A percentile compares a stretch with the other conserved stretches of the same genome.
Conservation (phyloP, 345 rosid genomes). For the Rubroshorea leprosula region DNA sequence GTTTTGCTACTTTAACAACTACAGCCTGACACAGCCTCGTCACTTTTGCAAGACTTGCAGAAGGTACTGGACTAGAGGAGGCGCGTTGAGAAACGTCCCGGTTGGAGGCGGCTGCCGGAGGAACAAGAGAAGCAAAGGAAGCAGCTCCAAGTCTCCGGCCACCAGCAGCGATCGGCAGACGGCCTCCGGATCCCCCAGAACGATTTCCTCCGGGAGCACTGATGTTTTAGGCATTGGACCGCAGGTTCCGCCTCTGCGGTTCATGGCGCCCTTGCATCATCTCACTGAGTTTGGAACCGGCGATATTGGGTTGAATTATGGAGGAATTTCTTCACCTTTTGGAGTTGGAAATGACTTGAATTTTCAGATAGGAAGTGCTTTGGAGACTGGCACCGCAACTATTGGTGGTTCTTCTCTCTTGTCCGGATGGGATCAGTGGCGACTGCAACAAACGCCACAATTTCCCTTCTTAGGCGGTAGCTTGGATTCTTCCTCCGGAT, state of each 20-base stretch:
- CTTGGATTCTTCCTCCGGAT: slow-evolving; percentile 38
- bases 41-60: slow-evolving; percentile 97
- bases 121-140: slow-evolving; percentile 69
- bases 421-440: slow-evolving; percentile 49
- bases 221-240: slow-evolving; percentile 45
- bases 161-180: slow-evolving; percentile 34
- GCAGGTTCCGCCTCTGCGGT: slow-evolving; percentile 34
- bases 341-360: slow-evolving; percentile 35
- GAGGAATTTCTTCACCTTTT: slow-evolving; percentile 24
- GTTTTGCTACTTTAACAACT: slow-evolving; percentile 97
- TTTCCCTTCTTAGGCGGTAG: slow-evolving; percentile 46
- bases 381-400: slow-evolving; percentile 17
- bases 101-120: slow-evolving; percentile 94
- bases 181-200: slow-evolving; percentile 34
- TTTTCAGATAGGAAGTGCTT: slow-evolving; percentile 34
- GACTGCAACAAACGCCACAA: slow-evolving; percentile 42
- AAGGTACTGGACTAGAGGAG: slow-evolving; percentile 97
- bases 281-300: slow-evolving; percentile 28
- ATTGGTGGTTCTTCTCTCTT: slow-evolving; percentile 29
- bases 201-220: slow-evolving; percentile 30
- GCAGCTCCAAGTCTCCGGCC: slow-evolving; percentile 29
- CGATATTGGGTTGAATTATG: slow-evolving; percentile 42
- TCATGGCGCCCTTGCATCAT: slow-evolving; percentile 56
- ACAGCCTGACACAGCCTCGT: slow-evolving; percentile 92
- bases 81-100: slow-evolving; percentile 82